Conservation (phyloP, 345 rosid species). For the Salix exigua region DNA sequence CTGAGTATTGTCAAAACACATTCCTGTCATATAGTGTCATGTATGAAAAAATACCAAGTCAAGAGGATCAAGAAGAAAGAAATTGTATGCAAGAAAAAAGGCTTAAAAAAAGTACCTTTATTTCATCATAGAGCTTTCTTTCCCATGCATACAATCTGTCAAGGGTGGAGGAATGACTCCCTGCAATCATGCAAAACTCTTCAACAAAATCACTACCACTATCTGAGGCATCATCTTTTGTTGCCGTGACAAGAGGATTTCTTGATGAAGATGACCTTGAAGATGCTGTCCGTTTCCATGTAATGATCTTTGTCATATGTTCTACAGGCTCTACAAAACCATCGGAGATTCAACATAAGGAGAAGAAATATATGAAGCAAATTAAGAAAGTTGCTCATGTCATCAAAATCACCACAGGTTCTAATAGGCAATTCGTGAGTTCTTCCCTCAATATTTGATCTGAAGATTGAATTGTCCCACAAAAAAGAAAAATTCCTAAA, state of each 20-base stretch:
- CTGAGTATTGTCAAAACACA: background rate
- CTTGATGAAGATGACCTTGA: slow-evolving; percentile 80
- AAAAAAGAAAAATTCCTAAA: background rate
- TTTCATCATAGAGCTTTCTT: slow-evolving; percentile 91
- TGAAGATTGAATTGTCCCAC: background rate
- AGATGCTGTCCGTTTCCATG: slow-evolving; percentile 87
- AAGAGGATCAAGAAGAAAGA: background rate
- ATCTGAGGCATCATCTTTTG: slow-evolving; percentile 69
- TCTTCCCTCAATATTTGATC: background rate
- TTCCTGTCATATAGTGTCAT: background rate
- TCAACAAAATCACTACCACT: slow-evolving; percentile 84
- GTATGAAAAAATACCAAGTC: background rate
- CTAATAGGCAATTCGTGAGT: background rate
- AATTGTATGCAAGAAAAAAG: background rate
- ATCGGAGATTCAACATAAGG: background rate
- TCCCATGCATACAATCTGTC: slow-evolving; percentile 94
- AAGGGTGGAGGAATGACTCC: slow-evolving; percentile 85
- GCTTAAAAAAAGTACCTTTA: slow-evolving; percentile 56
- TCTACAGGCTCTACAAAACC: slow-evolving; percentile 42
- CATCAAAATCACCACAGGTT: background rate
- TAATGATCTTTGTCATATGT: slow-evolving; percentile 61
- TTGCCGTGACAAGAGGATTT: slow-evolving; percentile 52
- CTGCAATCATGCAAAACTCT: slow-evolving; percentile 91
- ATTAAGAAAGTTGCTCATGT: background rate
- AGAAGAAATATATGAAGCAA: background rate